These are phyloP conservation scores for Fusarium fracticaudum DNA, from an alignment of 2,329 filamentous ascomycete species.

Conservation along the genomic window DNA sequence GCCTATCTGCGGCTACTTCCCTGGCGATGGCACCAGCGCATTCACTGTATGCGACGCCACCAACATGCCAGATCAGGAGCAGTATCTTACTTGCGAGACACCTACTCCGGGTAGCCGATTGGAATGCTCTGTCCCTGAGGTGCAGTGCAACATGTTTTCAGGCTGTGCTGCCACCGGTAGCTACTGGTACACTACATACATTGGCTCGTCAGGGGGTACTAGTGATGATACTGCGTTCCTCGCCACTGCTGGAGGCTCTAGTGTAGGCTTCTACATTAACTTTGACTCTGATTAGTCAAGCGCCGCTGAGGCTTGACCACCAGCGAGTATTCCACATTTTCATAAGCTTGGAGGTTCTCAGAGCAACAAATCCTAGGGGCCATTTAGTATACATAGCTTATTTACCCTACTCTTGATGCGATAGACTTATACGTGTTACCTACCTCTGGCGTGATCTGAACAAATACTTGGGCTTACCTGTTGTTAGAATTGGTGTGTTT, in stretches of 20 bases:
- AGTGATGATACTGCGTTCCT: too few species aligned
- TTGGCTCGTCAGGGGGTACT: not conserved
- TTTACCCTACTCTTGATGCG: accelerated
- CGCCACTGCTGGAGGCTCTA: too few species aligned
- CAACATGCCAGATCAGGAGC: not conserved
- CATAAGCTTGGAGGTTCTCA: too few species aligned
- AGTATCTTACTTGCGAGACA: not conserved
- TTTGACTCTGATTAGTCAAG: too few species aligned
- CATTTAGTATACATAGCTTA: too few species aligned
- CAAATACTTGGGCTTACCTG: too few species aligned
- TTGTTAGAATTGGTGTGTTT: too few species aligned
- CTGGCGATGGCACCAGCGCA: not conserved
- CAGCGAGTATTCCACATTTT: too few species aligned
- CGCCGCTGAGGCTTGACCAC: accelerated
- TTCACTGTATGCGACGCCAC: not conserved
- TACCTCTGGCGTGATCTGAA: too few species aligned
- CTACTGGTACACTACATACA: not conserved
- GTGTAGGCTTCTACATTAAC: too few species aligned
- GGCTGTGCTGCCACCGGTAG: not conserved
- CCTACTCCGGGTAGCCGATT: not conserved
- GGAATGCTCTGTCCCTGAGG: not conserved
- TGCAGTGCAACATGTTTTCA: not conserved
- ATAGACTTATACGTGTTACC: too few species aligned
- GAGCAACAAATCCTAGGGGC: accelerated
- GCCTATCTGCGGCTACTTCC: not conserved